phyloP scores from a whole-genome alignment of 2,329 filamentous ascomycete genomes.

The Diaporthe capsici region DNA sequence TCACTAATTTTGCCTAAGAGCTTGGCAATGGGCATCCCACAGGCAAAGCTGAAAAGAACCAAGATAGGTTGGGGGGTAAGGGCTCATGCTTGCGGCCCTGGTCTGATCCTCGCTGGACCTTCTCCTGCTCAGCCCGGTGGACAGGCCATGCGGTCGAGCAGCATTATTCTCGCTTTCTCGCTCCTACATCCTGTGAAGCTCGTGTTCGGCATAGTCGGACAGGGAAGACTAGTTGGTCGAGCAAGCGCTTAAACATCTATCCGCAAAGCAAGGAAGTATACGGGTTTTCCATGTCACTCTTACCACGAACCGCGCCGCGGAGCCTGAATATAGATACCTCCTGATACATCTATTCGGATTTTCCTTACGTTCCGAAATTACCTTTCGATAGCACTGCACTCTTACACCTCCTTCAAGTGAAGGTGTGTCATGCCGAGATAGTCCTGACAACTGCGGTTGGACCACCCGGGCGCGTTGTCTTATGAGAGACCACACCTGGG shows the following conservation, averaged over 20 bases:
- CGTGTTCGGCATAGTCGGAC: constrained; percentile 11
- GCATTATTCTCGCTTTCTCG: background rate
- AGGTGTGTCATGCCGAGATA: background rate
- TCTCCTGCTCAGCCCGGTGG: background rate
- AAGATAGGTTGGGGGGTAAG: background rate
- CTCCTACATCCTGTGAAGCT: background rate
- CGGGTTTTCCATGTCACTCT: background rate
- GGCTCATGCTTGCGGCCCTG: background rate
- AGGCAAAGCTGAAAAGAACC: background rate
- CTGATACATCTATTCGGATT: background rate
- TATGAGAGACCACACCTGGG: background rate
- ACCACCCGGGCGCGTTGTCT: background rate
- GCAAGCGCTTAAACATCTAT: background rate
- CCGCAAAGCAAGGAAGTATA: background rate
- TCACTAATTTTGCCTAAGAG: background rate
- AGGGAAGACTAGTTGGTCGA: background rate
- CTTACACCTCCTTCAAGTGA: background rate
- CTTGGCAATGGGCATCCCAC: constrained; percentile 20
- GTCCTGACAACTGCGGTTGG: background rate
- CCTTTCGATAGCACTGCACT: background rate
- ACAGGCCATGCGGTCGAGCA: background rate
- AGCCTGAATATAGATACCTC: background rate
- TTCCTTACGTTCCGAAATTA: constrained; percentile 4
- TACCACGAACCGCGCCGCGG: background rate
- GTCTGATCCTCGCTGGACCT: background rate